phyloP scores from a whole-genome alignment of 176 grass and related monocot genomes.

The Calamus simplicifolius region DNA sequence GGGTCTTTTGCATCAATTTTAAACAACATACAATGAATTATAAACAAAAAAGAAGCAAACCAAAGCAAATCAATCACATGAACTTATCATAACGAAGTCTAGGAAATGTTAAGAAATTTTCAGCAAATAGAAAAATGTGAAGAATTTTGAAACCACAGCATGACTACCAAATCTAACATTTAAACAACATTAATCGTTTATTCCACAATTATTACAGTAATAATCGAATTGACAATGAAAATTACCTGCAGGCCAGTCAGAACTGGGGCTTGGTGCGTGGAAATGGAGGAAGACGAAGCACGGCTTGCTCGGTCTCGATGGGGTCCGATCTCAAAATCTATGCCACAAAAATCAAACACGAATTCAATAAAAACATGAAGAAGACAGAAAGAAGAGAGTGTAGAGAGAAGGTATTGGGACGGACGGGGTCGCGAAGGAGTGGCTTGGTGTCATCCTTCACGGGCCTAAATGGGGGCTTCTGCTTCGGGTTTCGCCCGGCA shows the following conservation, averaged over 20 bases:
- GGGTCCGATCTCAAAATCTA: conserved; percentile 83
- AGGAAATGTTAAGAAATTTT: too few relatives aligned
- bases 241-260: background rate
- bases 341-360: background rate
- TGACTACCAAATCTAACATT: too few relatives aligned
- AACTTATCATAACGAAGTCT: too few relatives aligned
- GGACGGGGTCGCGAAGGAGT: conserved; percentile 60
- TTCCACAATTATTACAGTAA: too few relatives aligned
- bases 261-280: conserved; percentile 9
- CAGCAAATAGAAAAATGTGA: too few relatives aligned
- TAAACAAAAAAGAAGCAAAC: too few relatives aligned
- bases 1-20: too few relatives aligned
- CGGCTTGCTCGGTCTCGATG: conserved; percentile 59
- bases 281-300: conserved; percentile 60
- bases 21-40: too few relatives aligned
- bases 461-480: conserved; percentile 44
- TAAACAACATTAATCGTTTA: too few relatives aligned
- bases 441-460: conserved; percentile 72
- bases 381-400: background rate
- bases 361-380: background rate
- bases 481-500: conserved; percentile 15
- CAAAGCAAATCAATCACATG: too few relatives aligned
- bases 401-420: background rate
- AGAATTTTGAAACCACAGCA: too few relatives aligned
- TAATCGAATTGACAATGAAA: background rate